These are phyloP conservation scores for Magnolia kwangsiensis DNA, from an alignment of 164 flowering plant genomes.

Conservation along the genomic window DNA sequence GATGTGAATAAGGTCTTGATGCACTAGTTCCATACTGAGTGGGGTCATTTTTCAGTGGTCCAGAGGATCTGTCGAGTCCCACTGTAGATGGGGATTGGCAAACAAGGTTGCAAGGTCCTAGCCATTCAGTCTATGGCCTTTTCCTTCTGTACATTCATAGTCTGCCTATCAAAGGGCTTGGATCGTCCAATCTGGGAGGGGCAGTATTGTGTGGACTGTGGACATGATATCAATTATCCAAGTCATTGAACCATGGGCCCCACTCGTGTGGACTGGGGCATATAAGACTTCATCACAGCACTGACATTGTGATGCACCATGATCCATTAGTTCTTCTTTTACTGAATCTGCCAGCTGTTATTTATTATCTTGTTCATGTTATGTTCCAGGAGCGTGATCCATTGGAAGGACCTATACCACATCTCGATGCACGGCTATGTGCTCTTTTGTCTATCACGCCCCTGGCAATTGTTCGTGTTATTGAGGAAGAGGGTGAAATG, in stretches of 20 bases:
- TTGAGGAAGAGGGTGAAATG: constrained; percentile 47
- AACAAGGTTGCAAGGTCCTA: background rate
- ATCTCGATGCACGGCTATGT: constrained; percentile 83
- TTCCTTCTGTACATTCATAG: background rate
- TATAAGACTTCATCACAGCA: background rate
- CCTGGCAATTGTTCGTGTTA: constrained; percentile 58
- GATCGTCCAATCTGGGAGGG: background rate
- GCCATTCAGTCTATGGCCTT: background rate
- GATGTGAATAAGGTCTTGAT: background rate
- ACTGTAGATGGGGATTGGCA: background rate
- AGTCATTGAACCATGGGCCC: background rate
- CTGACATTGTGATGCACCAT: background rate
- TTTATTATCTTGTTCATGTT: constrained; percentile 15
- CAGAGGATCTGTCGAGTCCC: background rate
- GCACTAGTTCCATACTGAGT: background rate
- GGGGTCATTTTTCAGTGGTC: background rate
- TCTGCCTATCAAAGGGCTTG: background rate
- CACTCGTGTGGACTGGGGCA: background rate
- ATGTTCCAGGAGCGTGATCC: constrained; percentile 80
- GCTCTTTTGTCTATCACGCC: constrained; percentile 70
- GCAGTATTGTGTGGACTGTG: background rate
- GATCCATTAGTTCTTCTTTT: background rate
- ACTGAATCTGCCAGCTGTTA: background rate
- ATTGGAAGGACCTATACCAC: constrained; percentile 88
- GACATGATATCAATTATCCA: background rate